Conservation (phyloP, 139 green algal genomes). For the Chlorella sp. region DNA sequence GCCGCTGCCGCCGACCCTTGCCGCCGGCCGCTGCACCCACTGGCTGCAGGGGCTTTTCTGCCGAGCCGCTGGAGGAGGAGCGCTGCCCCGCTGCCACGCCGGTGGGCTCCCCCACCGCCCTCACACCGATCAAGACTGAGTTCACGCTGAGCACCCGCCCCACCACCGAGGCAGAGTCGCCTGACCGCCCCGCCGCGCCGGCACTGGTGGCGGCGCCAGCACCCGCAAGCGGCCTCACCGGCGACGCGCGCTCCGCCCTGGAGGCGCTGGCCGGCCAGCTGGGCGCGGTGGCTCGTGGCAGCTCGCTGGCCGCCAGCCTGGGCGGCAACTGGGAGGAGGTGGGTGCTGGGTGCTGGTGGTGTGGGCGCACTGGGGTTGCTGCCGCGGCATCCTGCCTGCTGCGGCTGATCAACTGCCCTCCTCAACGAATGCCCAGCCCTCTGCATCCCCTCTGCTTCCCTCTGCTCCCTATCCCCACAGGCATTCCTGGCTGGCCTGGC, state of each 20-base stretch:
- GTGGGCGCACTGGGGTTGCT: not conserved
- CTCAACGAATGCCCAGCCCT: not conserved
- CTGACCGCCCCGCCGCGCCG: too few relatives aligned
- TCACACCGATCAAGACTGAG: constrained; percentile 3
- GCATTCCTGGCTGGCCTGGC: constrained; percentile 19
- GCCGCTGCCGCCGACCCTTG: not conserved
- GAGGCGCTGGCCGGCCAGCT: not conserved
- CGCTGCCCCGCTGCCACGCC: not conserved
- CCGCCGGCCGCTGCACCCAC: not conserved
- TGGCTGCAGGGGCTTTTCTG: not conserved
- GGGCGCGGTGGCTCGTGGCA: not conserved
- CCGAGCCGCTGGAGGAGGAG: not conserved
- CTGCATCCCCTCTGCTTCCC: not conserved
- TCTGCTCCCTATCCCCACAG: not conserved
- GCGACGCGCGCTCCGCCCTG: not conserved
- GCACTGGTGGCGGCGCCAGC: not conserved
- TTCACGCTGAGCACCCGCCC: not conserved
- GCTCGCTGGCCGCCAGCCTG: not conserved
- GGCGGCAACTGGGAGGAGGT: constrained; percentile 10
- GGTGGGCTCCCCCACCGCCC: not conserved
- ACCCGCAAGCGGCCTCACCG: not conserved
- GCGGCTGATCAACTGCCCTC: not conserved
- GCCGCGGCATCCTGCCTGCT: not conserved
- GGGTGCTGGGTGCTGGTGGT: not conserved
- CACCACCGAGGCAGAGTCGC: not conserved